Base-by-base conservation (phyloP, 148 eudicot species). In the Nepenthes gracilis region DNA sequence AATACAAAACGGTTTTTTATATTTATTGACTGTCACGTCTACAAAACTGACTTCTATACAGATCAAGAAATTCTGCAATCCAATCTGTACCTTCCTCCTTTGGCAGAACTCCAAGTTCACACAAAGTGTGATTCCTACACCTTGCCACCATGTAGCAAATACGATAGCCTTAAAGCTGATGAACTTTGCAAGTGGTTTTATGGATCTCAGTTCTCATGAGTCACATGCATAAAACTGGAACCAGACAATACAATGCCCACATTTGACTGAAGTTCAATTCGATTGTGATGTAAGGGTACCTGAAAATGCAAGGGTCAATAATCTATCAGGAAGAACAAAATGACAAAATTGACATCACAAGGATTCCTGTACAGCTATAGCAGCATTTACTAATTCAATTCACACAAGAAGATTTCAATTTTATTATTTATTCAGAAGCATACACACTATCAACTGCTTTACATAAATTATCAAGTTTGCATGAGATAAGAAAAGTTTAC, bases 121-220 rank as follows among this genome's bases (percentile, higher is more conserved):
- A 82, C 66, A 86, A 65, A 89, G 70, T n/a, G 84, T 92, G 15
- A 93, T 84, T 47, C 89, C 97, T 1, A 93, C 89, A 34, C 99
- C 95, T 86, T 93, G 99, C 97, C 99, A 93, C 99, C 99, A 93
- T 33, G 99, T 93, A 54, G 97, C 97, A 56, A 93, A 93, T 54
- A 93, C 95, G 54, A 93, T 93, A 32, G 97, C 95, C 80, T 93
- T 89, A 67, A 93, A 93, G 74, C 97, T 93, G 62, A 93, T 78
- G 73, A 93, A 93, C 66, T 93, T 93, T 43, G 95, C 95, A 32
- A 93, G 90, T n/a, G 96, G 99, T 59, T 75, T 89, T 71, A 93
- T 93, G 4, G 75, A 57, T 58, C 80, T 61, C 54, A 93, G 90
- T 60, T 84, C 60, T 86, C 81, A 57, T 86, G 83, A 43, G 95